Conservation (phyloP, 2,329 filamentous ascomycete species). For the Xylaria multiplex region DNA sequence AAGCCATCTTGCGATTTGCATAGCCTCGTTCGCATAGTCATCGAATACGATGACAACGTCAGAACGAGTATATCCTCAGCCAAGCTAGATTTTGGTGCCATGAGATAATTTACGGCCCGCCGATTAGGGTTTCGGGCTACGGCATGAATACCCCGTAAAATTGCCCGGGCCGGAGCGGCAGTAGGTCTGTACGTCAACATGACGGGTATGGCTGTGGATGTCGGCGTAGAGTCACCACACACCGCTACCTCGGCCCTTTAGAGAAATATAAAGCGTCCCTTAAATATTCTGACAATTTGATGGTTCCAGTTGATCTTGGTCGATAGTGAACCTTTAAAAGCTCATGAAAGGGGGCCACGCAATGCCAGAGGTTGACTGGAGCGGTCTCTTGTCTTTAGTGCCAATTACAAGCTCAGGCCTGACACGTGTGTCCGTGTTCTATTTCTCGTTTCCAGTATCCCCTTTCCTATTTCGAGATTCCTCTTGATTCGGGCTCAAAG, state of each 20-base stretch:
- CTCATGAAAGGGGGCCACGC: background rate
- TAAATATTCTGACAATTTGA: background rate
- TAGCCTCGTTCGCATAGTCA: background rate
- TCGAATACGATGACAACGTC: background rate
- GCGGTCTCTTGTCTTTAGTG: too few relatives aligned
- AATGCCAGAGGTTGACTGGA: background rate
- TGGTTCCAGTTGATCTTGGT: too few relatives aligned
- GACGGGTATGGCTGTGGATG: constrained; percentile 8
- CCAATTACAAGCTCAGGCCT: too few relatives aligned
- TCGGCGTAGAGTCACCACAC: constrained; percentile 4
- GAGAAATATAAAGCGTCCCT: background rate
- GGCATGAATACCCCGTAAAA: constrained; percentile 16
- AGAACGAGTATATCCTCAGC: background rate
- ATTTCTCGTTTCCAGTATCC: too few relatives aligned
- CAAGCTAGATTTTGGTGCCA: background rate
- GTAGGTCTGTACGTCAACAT: constrained; percentile 30
- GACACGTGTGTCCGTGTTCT: too few relatives aligned
- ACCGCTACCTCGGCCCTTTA: constrained; percentile 4
- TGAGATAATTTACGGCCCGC: background rate
- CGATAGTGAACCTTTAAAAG: too few relatives aligned
- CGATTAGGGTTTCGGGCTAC: constrained; percentile 3
- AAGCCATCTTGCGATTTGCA: background rate
- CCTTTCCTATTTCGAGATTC: background rate
- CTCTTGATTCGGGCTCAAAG: background rate
- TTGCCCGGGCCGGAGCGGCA: constrained; percentile 7